Base-by-base conservation (phyloP, 495 filamentous ascomycete genomes). In the Aspergillus panamensis region DNA sequence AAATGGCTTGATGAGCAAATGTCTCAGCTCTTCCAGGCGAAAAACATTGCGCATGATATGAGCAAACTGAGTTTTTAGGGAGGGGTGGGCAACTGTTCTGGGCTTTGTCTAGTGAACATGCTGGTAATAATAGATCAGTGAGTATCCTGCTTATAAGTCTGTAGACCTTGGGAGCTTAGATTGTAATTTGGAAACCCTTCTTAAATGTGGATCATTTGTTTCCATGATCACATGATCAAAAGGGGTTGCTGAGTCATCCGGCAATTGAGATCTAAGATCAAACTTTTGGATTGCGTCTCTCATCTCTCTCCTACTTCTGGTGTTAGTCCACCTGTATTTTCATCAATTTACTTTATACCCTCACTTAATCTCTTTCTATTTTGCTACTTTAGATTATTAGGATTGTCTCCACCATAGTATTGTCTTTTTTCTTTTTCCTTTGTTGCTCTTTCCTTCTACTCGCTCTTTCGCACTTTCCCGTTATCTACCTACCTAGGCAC, bases 1-100 rank as follows among this genome's bases (percentile, higher is more conserved):
- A 77, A 79, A 57, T 89, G 85, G 84, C 73, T 89, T 51, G 83
- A 89, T 66, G 73, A 80, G 25, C 81, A 81, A 61, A 62, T 90
- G 56, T 66, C 63, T 4, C 59, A 66, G 4, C 80, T 85, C 56
- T 82, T 87, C 57, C 61, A 43, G 9, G 17, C 31, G 30, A 58
- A 58, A 14, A 9, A 30, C 3, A 20, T 45, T 8, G 42, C 20
- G 42, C 35, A 3, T 10, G 35, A 39, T 39, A 39, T 25, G 14
- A 39, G 2, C 8, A 39, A n/a, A n/a, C 10, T 13, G 35, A 13
- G 35, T 39, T 39, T 8, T 25, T 25, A 25, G 25, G 25, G 5
- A 2, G 25, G 25, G 25, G 5, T 25, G 25, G 25, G 5, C 2
- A 25, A 25, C 25, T 25, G 25, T 5, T 25, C 25, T 25, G 5